phyloP scores from a whole-genome alignment of 305 asterid genomes.

The Solanum hybrid region DNA sequence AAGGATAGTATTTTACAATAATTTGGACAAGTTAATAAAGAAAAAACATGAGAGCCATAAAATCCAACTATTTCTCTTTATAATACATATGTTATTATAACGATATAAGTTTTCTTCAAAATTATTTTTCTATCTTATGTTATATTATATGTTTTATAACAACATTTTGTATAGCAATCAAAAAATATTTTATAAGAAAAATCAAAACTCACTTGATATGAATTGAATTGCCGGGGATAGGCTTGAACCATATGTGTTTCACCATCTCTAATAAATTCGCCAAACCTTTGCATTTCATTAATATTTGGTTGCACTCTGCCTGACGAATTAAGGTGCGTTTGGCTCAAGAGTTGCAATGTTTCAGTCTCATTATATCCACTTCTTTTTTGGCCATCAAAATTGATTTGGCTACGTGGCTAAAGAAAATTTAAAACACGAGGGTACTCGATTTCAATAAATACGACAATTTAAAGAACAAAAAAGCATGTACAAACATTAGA shows the following conservation, averaged over 20 bases:
- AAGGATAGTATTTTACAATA: background rate
- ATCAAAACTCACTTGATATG: conserved; percentile 37
- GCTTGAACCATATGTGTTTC: conserved; percentile 34
- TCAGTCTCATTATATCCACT: conserved; percentile 49
- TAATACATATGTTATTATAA: background rate
- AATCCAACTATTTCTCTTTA: background rate
- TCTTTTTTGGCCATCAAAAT: conserved; percentile 7
- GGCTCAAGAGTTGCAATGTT: conserved; percentile 44
- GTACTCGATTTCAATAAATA: background rate
- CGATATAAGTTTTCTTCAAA: background rate
- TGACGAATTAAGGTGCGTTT: conserved; percentile 38
- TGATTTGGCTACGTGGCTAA: background rate
- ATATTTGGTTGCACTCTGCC: background rate
- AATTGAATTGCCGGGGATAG: conserved; percentile 21
- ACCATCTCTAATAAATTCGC: conserved; percentile 21
- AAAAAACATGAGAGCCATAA: background rate
- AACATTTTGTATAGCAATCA: background rate
- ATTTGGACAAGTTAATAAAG: background rate
- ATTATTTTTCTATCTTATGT: background rate
- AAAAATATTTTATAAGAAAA: background rate
- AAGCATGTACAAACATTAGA: background rate
- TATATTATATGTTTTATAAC: background rate
- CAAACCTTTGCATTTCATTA: conserved; percentile 8
- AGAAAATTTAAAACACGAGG: background rate
- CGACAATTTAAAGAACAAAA: background rate